Evolutionary conservation across 768 basidiomycete species (phyloP).

Genomic region (Hydnomerulius pinastri): DNA sequence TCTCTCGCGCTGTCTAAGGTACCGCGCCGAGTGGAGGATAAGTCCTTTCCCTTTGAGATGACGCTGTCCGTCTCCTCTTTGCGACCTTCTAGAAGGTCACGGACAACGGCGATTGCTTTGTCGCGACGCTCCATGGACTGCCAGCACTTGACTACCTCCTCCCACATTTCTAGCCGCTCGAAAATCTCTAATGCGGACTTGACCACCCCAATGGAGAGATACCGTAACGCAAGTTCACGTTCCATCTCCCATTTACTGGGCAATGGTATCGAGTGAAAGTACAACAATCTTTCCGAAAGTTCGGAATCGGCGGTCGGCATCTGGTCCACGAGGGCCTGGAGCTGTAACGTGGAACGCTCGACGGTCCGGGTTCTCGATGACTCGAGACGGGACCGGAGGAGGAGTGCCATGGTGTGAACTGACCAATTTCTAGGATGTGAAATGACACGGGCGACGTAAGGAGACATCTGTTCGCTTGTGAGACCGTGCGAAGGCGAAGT

Average conservation of each 20-base stretch:
- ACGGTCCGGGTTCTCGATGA: conserved; percentile 87
- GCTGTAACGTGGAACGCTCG: conserved; percentile 88
- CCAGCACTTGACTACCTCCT: conserved; percentile 91
- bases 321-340: conserved; percentile 95
- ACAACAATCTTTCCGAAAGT: conserved; percentile 71
- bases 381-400: conserved; percentile 91
- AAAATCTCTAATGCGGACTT: conserved; percentile 93
- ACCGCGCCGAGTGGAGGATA: conserved; percentile 41
- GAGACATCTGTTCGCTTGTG: conserved; percentile 88
- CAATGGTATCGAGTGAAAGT: conserved; percentile 78
- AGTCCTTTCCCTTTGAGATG: conserved; percentile 57
- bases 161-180: conserved; percentile 97
- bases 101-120: conserved; percentile 77
- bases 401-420: conserved; percentile 93
- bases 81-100: conserved; percentile 79
- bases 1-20: conserved; percentile 67
- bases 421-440: conserved; percentile 94
- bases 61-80: conserved; percentile 84
- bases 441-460: conserved; percentile 89
- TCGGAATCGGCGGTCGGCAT: conserved; percentile 87
- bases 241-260: conserved; percentile 96
- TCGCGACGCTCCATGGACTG: conserved; percentile 78
- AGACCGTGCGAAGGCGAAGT: conserved; percentile 89
- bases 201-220: conserved; percentile 82
- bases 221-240: conserved; percentile 82